Evolutionary conservation across 306 rosid genomes (phyloP).

Genomic region (Vicia faba): DNA sequence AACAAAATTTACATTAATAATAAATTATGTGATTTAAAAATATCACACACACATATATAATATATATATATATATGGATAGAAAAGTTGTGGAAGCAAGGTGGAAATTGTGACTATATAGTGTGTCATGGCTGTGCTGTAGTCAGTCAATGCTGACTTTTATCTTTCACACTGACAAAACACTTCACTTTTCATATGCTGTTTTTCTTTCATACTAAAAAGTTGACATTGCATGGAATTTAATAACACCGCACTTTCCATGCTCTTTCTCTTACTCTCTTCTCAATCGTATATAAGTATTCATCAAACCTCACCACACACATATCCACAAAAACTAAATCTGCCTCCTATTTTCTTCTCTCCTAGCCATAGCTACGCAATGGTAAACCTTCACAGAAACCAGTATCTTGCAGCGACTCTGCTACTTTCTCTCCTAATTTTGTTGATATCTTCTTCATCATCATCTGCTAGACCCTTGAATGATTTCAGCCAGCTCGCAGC

Average conservation of each 20-base stretch:
- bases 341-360: not conserved
- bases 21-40: too few species aligned
- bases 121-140: too few species aligned
- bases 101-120: too few species aligned
- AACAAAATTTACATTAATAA: too few species aligned
- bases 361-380: too few species aligned
- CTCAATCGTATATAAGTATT: not conserved
- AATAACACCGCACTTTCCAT: not conserved
- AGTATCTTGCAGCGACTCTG: not conserved
- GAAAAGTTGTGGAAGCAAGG: too few species aligned
- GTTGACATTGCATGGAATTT: too few species aligned
- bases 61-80: too few species aligned
- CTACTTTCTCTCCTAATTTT: conserved; percentile 16
- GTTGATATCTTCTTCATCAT: not conserved
- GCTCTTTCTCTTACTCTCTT: not conserved
- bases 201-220: too few species aligned
- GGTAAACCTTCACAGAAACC: conserved; percentile 1
- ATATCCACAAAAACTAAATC: not conserved
- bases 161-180: not conserved
- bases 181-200: not conserved
- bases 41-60: too few species aligned
- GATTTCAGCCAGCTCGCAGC: not conserved
- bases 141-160: not conserved
- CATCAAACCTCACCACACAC: not conserved
- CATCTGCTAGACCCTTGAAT: conserved; percentile 44